Evolutionary conservation across 176 grass and related monocot genomes (phyloP).

Genomic region (Musa troglodytarum): DNA sequence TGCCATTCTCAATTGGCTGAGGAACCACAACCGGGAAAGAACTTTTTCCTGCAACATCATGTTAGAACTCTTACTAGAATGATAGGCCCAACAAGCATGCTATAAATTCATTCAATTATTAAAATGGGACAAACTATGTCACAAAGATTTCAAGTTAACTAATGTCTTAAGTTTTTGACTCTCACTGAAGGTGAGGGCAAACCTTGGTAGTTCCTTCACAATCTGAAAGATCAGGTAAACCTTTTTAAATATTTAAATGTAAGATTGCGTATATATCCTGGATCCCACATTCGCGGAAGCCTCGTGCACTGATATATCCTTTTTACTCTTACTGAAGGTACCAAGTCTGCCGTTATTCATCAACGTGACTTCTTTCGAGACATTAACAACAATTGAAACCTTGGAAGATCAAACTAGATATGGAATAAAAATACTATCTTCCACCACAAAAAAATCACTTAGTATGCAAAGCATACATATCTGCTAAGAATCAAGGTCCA

Average conservation of each 20-base stretch:
- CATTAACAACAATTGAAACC: neutral
- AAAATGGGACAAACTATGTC: neutral
- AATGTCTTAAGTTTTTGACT: neutral
- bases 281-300: no score
- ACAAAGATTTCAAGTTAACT: neutral
- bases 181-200: neutral
- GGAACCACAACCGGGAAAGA: constrained; percentile 67
- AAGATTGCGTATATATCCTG: no score
- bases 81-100: neutral
- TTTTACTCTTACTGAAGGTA: neutral
- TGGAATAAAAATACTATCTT: neutral
- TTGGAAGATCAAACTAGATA: neutral
- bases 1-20: constrained; percentile 43
- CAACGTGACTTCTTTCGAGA: neutral
- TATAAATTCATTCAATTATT: neutral
- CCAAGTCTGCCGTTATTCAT: neutral
- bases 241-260: no score
- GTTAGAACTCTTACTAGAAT: neutral
- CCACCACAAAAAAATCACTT: neutral
- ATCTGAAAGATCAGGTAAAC: no score
- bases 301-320: no score
- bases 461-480: neutral
- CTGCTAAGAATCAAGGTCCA: neutral
- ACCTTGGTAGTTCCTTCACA: no score
- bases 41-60: constrained; percentile 55